Percentiles rank a stretch among this genome's conserved stretches.
Conservation (phyloP, 2,329 filamentous ascomycete species). For the Colletotrichum viniferum region DNA sequence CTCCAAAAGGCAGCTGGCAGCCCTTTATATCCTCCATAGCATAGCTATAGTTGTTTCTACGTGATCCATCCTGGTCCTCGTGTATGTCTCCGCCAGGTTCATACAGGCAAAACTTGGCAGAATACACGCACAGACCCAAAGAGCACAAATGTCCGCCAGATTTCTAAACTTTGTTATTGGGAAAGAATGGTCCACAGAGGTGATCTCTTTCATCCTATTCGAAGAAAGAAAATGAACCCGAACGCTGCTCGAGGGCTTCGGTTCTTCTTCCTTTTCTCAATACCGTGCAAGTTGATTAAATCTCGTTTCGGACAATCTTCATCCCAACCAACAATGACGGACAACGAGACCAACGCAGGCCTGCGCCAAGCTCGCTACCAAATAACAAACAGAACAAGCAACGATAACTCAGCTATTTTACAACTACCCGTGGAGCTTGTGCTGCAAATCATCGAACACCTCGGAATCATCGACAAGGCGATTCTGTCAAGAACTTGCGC, state of each 20-base stretch:
- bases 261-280: background rate
- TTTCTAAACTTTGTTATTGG: background rate
- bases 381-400: background rate
- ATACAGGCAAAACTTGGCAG: no score
- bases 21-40: background rate
- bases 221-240: background rate
- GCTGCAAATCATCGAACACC: background rate
- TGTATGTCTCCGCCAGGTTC: background rate
- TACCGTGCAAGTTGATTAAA: background rate
- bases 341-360: background rate
- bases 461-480: background rate
- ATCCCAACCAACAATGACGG: background rate
- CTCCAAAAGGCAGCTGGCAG: background rate
- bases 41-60: background rate
- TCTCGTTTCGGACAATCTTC: background rate
- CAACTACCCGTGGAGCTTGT: background rate
- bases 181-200: background rate
- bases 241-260: background rate
- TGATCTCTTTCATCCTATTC: background rate
- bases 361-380: rapidly evolving
- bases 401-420: background rate
- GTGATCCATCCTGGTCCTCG: background rate
- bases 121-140: background rate
- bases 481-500: background rate
- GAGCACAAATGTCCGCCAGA: background rate